A percentile compares a stretch with the other conserved stretches of the same genome.
Conservation (phyloP, 306 rosid genomes). For the Cyclanthera cordifolia region DNA sequence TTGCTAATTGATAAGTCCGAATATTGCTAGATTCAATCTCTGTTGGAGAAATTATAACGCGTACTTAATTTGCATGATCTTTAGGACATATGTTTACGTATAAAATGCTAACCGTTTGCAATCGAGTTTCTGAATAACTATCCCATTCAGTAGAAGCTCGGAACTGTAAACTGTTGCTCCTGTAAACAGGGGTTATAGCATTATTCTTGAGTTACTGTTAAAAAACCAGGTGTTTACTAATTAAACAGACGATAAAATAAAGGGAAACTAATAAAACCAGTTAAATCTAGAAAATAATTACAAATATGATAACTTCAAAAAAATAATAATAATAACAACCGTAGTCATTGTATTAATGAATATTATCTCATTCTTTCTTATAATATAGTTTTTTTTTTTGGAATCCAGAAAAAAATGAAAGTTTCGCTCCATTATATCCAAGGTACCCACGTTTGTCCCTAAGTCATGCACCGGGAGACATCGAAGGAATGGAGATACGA, state of each 20-base stretch:
- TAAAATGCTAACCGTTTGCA: slow-evolving; percentile 46
- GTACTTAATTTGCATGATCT: background rate
- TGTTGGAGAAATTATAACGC: background rate
- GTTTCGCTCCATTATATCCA: no score
- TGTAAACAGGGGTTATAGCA: slow-evolving; percentile 26
- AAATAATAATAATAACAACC: no score
- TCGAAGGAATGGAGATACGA: no score
- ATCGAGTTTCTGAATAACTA: slow-evolving; percentile 84
- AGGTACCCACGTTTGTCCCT: no score
- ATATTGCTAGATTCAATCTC: background rate
- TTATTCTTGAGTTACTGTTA: slow-evolving; percentile 1
- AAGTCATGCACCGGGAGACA: no score
- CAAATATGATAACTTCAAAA: no score
- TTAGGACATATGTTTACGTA: background rate
- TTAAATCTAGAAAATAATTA: no score
- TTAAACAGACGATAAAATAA: background rate
- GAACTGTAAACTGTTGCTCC: slow-evolving; percentile 73
- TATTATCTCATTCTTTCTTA: no score
- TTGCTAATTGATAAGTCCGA: background rate
- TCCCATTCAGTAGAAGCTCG: slow-evolving; percentile 83
- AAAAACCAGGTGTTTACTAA: background rate
- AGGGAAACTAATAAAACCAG: no score
- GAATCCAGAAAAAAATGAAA: no score
- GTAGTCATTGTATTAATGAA: no score
- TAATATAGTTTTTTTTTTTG: no score